Base-by-base conservation (phyloP, 148 eudicot genomes). In the Chenopodium album region DNA sequence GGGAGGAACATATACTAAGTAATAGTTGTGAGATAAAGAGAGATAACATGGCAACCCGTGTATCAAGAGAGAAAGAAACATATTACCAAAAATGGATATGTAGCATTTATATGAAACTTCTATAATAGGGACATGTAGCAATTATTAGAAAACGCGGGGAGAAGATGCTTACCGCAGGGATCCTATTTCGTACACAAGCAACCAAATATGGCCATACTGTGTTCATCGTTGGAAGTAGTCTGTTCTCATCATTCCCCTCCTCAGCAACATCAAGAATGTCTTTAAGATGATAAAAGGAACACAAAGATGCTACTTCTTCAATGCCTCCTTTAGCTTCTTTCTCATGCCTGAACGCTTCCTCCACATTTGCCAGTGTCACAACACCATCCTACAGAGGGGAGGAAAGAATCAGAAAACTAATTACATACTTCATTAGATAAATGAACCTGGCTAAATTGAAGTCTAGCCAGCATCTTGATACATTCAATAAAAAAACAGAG, bases 181-280 rank as follows among this genome's bases (percentile, higher is more conserved):
- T 88, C 85, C 87, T 87, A 84, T 89, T 94, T 82, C 85, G 90
- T 29, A 90, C 80, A 82, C 98, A 93, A n/a, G 94, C 86, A 78
- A 95, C 89, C 85, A 95, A 81, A 80, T 89, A 95, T 46, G 99
- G 98, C 99, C 99, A 95, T 67, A 95, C 86, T 80, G 90, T 93
- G 83, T 95, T 95, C 90, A 91, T 87, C 74, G 95, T 95, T 64
- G 99, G 99, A 77, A 95, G 98, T 85, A 93, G 86, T 86, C 97
- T 88, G 76, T 93, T 95, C 79, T 95, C 99, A 73, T 80, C 90
- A 41, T 88, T 78, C 80, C 80, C 94, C 76, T 92, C 90, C 14
- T 91, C 94, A 73, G 90, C 88, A 34, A 92, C 89, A 63, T 89
- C 94, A 20, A 93, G 84, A 76, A 89, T 69, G 81, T 95, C 98